Evolutionary conservation across 257 asterid species (phyloP), one percentile per base, ranked within the genome.

Genomic region (Jacaranda copaia): DNA sequence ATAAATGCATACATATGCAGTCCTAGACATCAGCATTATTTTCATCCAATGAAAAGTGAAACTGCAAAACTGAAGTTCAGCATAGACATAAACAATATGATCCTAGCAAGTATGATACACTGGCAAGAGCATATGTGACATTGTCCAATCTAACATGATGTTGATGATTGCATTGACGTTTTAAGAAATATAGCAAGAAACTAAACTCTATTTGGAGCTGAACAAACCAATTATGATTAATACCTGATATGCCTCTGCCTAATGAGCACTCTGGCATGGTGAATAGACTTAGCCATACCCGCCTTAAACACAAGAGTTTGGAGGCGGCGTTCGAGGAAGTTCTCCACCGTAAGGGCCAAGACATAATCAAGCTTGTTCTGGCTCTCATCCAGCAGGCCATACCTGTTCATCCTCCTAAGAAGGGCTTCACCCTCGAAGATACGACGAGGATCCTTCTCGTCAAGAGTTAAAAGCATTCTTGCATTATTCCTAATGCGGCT

Each of bases 201-300:
- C 8, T 0, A 18, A 38, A 43, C 8, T 18, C 7, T 20, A 19
- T 5, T 39, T 2, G 16, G 3, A 36, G 45, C 51, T 49, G 75
- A 1, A 58, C 5, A 74, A 46, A 49, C 3, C n/a, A 61, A 25
- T 39, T 5, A 72, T 35, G 43, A 14, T 32, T 8, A 19, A 25
- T 83, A 93, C 98, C 98, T 89, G 87, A 93, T 91, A 74, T 93
- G 98, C 86, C 89, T 93, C 77, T 93, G 96, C 85, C 96, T 87
- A 78, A 93, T 93, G 56, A 93, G 93, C 63, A 91, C 96, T 65
- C 98, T 84, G 3, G 98, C 97, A 80, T 93, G 98, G 86, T 93
- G 97, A 74, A 93, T 93, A 14, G 97, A 93, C 86, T 91, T 93
- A 1, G 96, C 96, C 96, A 89, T 89, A 20, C 97, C 96, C 20